Evolutionary conservation across 305 asterid species (phyloP), one percentile per base, ranked within the genome.

Genomic region (Fraxinus nigra): DNA sequence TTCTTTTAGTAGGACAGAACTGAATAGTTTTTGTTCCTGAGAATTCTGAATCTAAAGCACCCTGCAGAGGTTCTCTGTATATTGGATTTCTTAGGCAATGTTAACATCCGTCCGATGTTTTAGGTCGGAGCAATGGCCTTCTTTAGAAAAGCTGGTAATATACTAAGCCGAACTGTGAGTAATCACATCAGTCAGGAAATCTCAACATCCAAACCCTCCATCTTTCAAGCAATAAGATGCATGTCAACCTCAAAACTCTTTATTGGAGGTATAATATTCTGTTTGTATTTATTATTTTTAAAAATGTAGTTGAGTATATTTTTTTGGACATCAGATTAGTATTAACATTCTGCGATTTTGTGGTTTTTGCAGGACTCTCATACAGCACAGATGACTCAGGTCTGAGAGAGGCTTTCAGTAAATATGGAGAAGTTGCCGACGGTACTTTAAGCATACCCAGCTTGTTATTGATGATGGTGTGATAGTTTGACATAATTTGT

Each of bases 161-260:
- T 91, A 11, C 79, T 95, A 65, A 84, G 92, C 82, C 93, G 87
- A 77, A 86, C 85, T 22, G 77, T 86, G 43, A 83, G 79, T 75
- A 88, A 78, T 43, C 90, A 84, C 37, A 69, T 92, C 78, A 87
- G 28, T 76, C 90, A 78, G 40, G 90, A 89, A 77, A 75, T 87
- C 43, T 77, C 94, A 7, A 87, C 87, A 72, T 87, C 95, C 28
- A 86, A 67, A 14, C 91, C 93, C 18, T 91, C 94, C 79, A 86
- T 92, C 79, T 86, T 90, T 48, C 97, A 93, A 83, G 89, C 89
- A 3, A 83, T 92, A 81, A 88, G 98, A 86, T 89, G 90, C 91
- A 95, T 95, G 98, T 92, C 99, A 54, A 85, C 89, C 43, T 88
- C 97, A 54, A 95, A 90, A 87, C 79, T 93, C 80, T 95, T 95